phyloP scores from a whole-genome alignment of 768 basidiomycete genomes.

The Termitomyces bulborhizus region DNA sequence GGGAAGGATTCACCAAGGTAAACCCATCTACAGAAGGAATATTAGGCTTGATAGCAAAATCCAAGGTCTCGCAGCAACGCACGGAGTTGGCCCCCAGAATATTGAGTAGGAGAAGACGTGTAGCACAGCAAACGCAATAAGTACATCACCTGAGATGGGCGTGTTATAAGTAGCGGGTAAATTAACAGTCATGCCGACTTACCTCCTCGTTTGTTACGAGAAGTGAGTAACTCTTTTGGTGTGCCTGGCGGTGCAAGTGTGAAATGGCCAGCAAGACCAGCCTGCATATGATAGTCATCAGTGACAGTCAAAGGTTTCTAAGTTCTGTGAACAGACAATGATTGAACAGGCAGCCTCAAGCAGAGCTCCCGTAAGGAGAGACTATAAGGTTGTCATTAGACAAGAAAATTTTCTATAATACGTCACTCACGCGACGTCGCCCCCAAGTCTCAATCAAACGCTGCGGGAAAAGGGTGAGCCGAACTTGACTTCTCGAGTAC shows the following conservation, averaged over 20 bases:
- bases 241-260: slow-evolving; percentile 51
- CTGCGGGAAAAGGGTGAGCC: slow-evolving; percentile 15
- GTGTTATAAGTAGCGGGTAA: background rate
- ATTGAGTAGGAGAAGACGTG: slow-evolving; percentile 68
- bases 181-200: background rate
- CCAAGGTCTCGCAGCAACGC: slow-evolving; percentile 10
- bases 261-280: slow-evolving; percentile 68
- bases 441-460: slow-evolving; percentile 69
- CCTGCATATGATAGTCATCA: slow-evolving; percentile 25
- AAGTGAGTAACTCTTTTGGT: slow-evolving; percentile 39
- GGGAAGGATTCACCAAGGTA: slow-evolving; percentile 81
- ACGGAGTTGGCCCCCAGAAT: slow-evolving; percentile 74
- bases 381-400: slow-evolving; percentile 26
- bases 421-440: slow-evolving; percentile 47
- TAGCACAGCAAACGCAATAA: slow-evolving; percentile 74
- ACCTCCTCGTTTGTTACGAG: slow-evolving; percentile 50
- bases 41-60: background rate
- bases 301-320: background rate
- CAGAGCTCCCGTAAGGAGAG: slow-evolving; percentile 58
- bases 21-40: slow-evolving; percentile 40
- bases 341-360: slow-evolving; percentile 56
- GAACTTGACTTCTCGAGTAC: background rate
- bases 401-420: background rate
- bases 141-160: slow-evolving; percentile 39
- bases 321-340: slow-evolving; percentile 36